Evolutionary conservation across 257 asterid genomes (phyloP).

Genomic region (Petunia axillaris): DNA sequence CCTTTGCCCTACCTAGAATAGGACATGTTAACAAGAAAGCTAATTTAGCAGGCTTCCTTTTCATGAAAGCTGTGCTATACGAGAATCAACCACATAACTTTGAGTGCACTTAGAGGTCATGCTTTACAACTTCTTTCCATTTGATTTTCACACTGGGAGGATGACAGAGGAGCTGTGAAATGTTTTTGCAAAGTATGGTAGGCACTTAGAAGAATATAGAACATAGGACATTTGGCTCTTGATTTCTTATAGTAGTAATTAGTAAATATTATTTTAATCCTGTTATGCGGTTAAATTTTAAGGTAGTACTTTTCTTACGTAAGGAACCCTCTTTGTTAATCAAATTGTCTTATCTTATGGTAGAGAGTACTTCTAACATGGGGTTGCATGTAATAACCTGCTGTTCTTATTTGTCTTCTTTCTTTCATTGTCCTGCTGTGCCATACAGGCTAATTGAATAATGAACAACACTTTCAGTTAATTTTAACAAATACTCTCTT

Average conservation of each 20-base stretch:
- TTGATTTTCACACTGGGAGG: not conserved
- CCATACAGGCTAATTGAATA: not conserved
- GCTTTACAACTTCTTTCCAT: not conserved
- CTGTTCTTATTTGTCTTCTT: not conserved
- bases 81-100: not conserved
- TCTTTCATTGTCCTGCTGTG: conserved; percentile 4
- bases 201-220: not conserved
- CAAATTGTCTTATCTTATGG: not conserved
- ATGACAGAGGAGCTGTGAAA: conserved; percentile 12
- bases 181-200: not conserved
- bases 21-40: conserved; percentile 26
- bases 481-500: not conserved
- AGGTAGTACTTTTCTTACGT: not conserved
- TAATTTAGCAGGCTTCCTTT: conserved; percentile 28
- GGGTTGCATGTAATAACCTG: not conserved
- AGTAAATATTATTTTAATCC: not conserved
- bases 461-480: not conserved
- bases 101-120: not conserved
- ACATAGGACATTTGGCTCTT: not conserved
- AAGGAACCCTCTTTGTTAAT: not conserved
- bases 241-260: not conserved
- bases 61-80: not conserved
- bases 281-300: not conserved
- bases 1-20: conserved; percentile 68
- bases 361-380: not conserved